phyloP scores from a whole-genome alignment of 106 monocot genomes.

The Triglochin maritima region DNA sequence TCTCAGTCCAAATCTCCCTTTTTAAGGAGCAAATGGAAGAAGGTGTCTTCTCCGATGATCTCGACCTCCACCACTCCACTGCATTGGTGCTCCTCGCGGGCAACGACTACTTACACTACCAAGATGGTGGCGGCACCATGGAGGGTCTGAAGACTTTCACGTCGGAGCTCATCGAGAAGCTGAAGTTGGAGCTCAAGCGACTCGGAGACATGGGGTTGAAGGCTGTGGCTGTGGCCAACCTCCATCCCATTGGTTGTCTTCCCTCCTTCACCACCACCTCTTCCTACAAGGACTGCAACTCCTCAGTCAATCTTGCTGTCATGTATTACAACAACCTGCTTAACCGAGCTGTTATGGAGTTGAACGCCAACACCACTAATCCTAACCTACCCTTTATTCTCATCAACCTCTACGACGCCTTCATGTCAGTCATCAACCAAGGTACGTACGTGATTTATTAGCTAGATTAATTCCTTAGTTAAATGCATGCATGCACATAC shows the following conservation, averaged over 20 bases:
- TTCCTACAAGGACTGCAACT: constrained; percentile 14
- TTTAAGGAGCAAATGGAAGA: constrained; percentile 19
- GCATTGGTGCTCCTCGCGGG: constrained; percentile 35
- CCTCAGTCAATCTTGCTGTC: constrained; percentile 6
- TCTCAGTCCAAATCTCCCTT: constrained; percentile 36
- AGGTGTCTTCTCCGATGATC: constrained; percentile 12
- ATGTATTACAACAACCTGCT: constrained; percentile 13
- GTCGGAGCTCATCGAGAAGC: constrained; percentile 7
- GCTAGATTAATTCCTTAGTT: not conserved
- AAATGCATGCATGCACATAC: too few species aligned
- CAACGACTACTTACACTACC: constrained; percentile 40
- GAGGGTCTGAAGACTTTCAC: constrained; percentile 11
- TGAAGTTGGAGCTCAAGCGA: constrained; percentile 11
- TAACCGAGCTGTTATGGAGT: constrained; percentile 7
- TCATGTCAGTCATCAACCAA: constrained; percentile 9
- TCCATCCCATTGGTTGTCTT: constrained; percentile 21
- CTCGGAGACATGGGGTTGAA: constrained; percentile 6
- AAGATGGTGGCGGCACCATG: constrained; percentile 12
- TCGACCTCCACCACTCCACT: constrained; percentile 17
- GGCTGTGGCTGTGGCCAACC: constrained; percentile 11
- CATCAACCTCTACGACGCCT: constrained; percentile 14
- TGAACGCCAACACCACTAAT: constrained; percentile 2
- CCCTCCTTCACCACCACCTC: constrained; percentile 1
- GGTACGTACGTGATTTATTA: too few species aligned
- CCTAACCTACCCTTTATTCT: not conserved